phyloP scores from a whole-genome alignment of 768 basidiomycete genomes.

The Grammothele lineata region DNA sequence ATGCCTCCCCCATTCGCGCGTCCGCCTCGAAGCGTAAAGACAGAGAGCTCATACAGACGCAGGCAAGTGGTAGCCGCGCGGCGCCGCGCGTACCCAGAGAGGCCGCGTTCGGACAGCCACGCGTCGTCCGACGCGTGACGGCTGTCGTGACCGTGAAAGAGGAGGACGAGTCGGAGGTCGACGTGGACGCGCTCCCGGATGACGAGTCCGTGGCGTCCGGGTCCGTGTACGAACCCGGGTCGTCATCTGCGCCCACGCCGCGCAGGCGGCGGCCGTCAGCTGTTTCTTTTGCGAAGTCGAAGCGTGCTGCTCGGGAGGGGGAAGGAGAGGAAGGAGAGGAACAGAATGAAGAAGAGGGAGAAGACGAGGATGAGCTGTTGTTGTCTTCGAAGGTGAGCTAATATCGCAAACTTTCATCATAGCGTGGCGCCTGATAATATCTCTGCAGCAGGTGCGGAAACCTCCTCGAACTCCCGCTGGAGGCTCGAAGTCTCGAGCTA shows the following conservation, averaged over 20 bases:
- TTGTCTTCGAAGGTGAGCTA: conserved; percentile 47
- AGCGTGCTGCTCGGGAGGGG: conserved; percentile 10
- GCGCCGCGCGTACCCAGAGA: conserved; percentile 3
- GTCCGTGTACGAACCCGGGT: conserved; percentile 7
- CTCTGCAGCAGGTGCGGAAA: no score
- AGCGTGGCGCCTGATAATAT: no score
- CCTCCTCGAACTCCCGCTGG: background rate
- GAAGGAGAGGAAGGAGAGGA: conserved; percentile 25
- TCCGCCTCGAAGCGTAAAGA: conserved; percentile 4
- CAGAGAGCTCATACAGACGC: no score
- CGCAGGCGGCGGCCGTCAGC: conserved; percentile 26
- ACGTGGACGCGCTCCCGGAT: background rate
- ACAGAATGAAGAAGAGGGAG: conserved; percentile 15
- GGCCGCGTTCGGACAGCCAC: conserved; percentile 12
- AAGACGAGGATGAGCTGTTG: conserved; percentile 14
- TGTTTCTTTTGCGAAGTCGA: conserved; percentile 3
- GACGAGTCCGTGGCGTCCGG: conserved; percentile 10
- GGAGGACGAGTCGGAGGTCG: conserved; percentile 30
- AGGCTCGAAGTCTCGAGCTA: background rate
- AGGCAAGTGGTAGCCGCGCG: background rate
- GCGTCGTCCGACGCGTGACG: conserved; percentile 59
- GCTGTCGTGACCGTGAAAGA: conserved; percentile 64
- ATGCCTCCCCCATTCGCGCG: conserved; percentile 1
- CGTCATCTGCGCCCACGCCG: conserved; percentile 20
- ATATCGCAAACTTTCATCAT: background rate